A percentile compares a stretch with the other conserved stretches of the same genome.
These are phyloP conservation scores for Verticillium longisporum DNA, from an alignment of 2,329 filamentous ascomycete species.

Conservation along the genomic window DNA sequence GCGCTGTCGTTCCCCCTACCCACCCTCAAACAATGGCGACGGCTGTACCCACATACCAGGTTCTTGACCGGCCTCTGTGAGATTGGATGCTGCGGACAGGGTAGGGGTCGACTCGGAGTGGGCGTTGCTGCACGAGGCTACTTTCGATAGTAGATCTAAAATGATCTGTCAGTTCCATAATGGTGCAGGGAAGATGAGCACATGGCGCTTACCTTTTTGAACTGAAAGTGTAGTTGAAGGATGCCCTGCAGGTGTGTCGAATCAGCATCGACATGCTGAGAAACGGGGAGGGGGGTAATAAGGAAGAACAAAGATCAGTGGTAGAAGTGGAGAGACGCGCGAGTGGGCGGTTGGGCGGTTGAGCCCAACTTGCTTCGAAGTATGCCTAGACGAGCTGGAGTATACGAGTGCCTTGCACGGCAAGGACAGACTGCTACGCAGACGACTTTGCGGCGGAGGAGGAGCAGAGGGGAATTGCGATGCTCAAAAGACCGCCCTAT, in stretches of 20 bases:
- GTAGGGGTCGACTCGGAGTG: not conserved
- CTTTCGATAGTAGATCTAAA: conserved; percentile 51
- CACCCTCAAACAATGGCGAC: not conserved
- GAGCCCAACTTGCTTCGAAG: not conserved
- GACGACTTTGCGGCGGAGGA: not conserved
- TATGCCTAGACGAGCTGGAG: not conserved
- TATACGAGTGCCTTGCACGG: not conserved
- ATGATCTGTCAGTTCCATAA: conserved; percentile 13
- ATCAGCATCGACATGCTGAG: not conserved
- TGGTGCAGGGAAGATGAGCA: conserved; percentile 1
- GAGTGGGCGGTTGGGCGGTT: not conserved
- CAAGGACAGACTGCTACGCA: not conserved
- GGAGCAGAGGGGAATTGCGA: not conserved
- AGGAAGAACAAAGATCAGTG: not conserved
- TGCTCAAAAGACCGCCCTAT: too few relatives aligned
- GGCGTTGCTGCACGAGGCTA: conserved; percentile 19
- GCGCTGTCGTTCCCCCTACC: not conserved
- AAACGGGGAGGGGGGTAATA: not conserved
- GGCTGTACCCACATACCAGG: not conserved
- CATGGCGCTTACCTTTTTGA: conserved; percentile 72
- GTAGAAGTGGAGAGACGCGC: conserved; percentile 19
- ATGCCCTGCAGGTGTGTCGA: conserved; percentile 59
- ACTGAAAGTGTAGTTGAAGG: conserved; percentile 93
- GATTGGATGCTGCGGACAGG: not conserved
- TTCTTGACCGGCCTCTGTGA: not conserved